Evolutionary conservation across 345 rosid genomes (phyloP), one percentile per base, ranked within the genome.

Genomic region (Triadica sebifera): DNA sequence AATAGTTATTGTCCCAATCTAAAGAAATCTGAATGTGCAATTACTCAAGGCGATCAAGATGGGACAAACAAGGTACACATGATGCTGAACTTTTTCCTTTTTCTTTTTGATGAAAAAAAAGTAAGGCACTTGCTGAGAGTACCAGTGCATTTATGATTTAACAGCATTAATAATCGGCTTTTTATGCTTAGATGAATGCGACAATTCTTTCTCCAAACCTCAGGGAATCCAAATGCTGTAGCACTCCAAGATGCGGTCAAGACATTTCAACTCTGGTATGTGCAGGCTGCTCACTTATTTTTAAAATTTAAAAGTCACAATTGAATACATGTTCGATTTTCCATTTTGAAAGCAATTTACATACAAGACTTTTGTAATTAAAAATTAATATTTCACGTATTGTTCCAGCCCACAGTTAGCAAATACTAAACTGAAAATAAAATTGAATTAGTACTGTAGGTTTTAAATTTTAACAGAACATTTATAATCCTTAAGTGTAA

Each of bases 221-320:
- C n/a, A 19, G 34, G 72, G 61, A 22, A 69, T 38, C 61, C 19
- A 65, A 72, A 66, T 25, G 75, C 38, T 11, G 39, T 76, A 74
- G 64, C 59, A 50, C 62, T 70, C 9, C 52, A 52, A 77, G 61
- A 76, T 15, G 65, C 38, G 73, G 68, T 47, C 68, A 61, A 49
- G 72, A 67, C 19, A 78, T 52, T 67, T 49, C 22, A 67, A 57
- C 71, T 61, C 65, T 8, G 46, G 46, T 41, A 65, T 45, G 37
- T 3, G 3, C 43, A 39, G 45, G 3, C 0, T 4, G 45, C 45
- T 41, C 45, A 1, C 45, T 8, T 41, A 41, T 41, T 41, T 41
- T 41, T 41, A 1, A 41, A 41, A 6, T 1, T 8, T 4, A 6
- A 43, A 43, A 5, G 47, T 43, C 47, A 1, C 47, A 43, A 6